Percentiles rank a stretch among this genome's conserved stretches.
phyloP scores from a whole-genome alignment of 2,329 filamentous ascomycete genomes.

The Fusarium cicatricum region DNA sequence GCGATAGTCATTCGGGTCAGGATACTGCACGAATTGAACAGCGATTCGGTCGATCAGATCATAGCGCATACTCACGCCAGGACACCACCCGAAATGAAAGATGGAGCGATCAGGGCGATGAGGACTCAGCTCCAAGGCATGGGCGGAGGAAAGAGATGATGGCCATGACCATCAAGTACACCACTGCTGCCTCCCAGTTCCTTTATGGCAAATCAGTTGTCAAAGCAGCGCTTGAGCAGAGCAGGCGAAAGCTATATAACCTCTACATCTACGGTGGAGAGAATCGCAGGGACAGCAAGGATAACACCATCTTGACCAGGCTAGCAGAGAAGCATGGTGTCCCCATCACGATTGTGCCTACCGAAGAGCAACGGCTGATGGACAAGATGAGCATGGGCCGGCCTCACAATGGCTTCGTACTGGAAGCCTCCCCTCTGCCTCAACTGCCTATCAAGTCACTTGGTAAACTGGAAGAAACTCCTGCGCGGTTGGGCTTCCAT shows the following conservation, averaged over 20 bases:
- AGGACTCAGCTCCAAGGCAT: constrained; percentile 13
- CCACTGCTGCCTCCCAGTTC: constrained; percentile 89
- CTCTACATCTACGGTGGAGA: constrained; percentile 77
- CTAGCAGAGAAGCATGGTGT: constrained; percentile 61
- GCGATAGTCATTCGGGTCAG: constrained; percentile 7
- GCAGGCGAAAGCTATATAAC: constrained; percentile 78
- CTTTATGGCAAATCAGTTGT: constrained; percentile 87
- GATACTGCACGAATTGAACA: constrained; percentile 2
- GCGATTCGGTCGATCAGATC: not conserved
- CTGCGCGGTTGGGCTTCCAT: constrained; percentile 60
- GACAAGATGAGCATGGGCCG: constrained; percentile 84
- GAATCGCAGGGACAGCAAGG: constrained; percentile 59
- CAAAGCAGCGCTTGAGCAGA: constrained; percentile 74
- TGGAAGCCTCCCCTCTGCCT: constrained; percentile 87
- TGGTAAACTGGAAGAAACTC: constrained; percentile 55
- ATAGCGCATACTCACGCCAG: not conserved
- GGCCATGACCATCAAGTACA: constrained; percentile 61
- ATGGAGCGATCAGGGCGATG: constrained; percentile 17
- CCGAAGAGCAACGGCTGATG: constrained; percentile 72
- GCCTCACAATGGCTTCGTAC: constrained; percentile 88
- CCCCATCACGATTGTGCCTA: constrained; percentile 64
- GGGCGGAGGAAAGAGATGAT: constrained; percentile 46
- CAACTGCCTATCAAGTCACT: constrained; percentile 72
- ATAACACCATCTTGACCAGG: constrained; percentile 54
- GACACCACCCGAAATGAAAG: constrained; percentile 4